phyloP scores from a whole-genome alignment of 2,329 filamentous ascomycete species.

The Fusarium sp. region DNA sequence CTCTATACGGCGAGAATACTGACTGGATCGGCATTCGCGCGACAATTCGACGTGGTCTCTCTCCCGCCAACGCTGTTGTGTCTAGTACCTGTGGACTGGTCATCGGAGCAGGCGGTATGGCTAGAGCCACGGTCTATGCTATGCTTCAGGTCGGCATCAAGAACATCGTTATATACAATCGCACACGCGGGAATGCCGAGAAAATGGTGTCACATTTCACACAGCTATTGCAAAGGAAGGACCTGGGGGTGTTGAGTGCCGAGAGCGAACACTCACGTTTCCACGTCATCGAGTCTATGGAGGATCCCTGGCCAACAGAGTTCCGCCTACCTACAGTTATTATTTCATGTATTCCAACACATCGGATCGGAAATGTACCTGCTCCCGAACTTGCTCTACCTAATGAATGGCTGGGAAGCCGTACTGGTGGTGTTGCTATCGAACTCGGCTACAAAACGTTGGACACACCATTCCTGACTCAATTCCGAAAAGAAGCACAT shows the following conservation, averaged over 20 bases:
- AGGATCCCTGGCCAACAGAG: constrained; percentile 73
- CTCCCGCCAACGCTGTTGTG: constrained; percentile 75
- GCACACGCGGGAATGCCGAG: constrained; percentile 74
- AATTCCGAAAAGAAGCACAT: constrained; percentile 70
- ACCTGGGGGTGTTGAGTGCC: constrained; percentile 58
- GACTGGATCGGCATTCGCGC: constrained; percentile 85
- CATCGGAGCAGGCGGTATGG: constrained; percentile 80
- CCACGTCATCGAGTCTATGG: constrained; percentile 68
- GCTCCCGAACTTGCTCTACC: constrained; percentile 79
- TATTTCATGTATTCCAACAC: constrained; percentile 80
- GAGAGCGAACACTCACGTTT: constrained; percentile 62
- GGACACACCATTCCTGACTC: constrained; percentile 76
- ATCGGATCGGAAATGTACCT: constrained; percentile 71
- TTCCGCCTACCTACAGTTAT: constrained; percentile 78
- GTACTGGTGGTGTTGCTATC: constrained; percentile 80
- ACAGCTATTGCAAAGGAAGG: constrained; percentile 60
- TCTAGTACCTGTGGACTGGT: constrained; percentile 68
- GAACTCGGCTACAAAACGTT: constrained; percentile 81
- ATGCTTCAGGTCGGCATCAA: constrained; percentile 82
- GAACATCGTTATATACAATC: constrained; percentile 80
- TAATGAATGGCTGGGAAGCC: constrained; percentile 75
- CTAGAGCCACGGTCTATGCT: constrained; percentile 80
- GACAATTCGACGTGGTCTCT: constrained; percentile 77
- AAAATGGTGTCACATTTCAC: constrained; percentile 78
- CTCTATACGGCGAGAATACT: constrained; percentile 82